Evolutionary conservation across 1,139 yeast species (phyloP).

Genomic region (Yamadazyma blattariae): DNA sequence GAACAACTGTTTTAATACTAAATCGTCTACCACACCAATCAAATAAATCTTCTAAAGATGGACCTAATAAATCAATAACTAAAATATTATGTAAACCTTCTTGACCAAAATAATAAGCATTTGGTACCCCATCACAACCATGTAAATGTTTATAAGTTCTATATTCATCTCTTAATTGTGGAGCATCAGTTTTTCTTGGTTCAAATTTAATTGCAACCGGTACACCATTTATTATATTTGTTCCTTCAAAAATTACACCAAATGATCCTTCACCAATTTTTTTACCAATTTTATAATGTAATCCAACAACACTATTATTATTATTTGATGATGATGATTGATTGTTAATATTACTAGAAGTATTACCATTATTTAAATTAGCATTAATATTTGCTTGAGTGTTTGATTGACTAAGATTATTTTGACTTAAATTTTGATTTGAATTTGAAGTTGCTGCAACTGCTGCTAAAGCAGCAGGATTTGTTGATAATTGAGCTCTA

Average conservation of each 20-base stretch:
- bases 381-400: constrained; percentile 3
- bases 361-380: constrained; percentile 2
- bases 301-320: constrained; percentile 58
- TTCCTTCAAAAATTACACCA: constrained; percentile 80
- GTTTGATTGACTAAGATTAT: constrained; percentile 3
- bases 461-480: constrained; percentile 43
- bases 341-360: constrained; percentile 1
- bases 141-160: constrained; percentile 86
- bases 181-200: constrained; percentile 95
- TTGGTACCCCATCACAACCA: constrained; percentile 83
- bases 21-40: constrained; percentile 98
- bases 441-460: constrained; percentile 19
- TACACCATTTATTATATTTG: constrained; percentile 68
- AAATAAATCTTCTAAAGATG: constrained; percentile 91
- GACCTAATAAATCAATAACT: constrained; percentile 91
- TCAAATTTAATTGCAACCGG: constrained; percentile 80
- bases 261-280: constrained; percentile 86
- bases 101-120: constrained; percentile 95
- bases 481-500: constrained; percentile 19
- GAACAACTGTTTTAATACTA: constrained; percentile 82
- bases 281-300: constrained; percentile 77
- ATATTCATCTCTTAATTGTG: constrained; percentile 93
- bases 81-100: constrained; percentile 94
- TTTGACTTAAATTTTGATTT: constrained; percentile 11
- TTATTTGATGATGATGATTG: constrained; percentile 14